A percentile compares a stretch with the other conserved stretches of the same genome.
Conservation (phyloP, 306 rosid species). For the Ziziphus jujuba region DNA sequence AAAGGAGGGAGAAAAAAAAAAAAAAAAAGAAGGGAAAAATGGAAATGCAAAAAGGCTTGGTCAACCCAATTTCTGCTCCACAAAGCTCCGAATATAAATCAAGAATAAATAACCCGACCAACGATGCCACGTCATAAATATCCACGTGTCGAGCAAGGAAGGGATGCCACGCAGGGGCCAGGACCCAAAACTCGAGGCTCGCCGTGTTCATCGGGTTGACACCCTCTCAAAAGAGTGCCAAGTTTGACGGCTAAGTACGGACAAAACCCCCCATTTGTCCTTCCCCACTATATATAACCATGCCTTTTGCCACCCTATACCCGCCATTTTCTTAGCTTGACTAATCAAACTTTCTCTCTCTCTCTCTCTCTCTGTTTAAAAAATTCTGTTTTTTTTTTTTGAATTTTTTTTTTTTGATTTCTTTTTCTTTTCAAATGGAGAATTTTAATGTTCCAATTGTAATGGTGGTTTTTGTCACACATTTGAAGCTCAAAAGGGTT, state of each 20-base stretch:
- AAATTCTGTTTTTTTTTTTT: slow-evolving; percentile 4
- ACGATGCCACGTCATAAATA: not conserved
- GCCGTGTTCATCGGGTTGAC: slow-evolving; percentile 62
- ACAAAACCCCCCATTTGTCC: not conserved
- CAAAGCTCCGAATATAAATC: not conserved
- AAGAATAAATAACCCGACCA: too few relatives aligned
- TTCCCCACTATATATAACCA: slow-evolving; percentile 8
- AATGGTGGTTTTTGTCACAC: slow-evolving; percentile 17
- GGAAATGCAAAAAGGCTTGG: slow-evolving; percentile 8
- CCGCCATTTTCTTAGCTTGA: slow-evolving; percentile 36
- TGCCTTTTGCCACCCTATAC: slow-evolving; percentile 23
- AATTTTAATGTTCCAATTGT: slow-evolving; percentile 3
- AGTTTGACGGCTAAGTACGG: slow-evolving; percentile 36
- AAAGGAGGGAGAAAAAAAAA: not conserved
- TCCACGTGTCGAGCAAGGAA: slow-evolving; percentile 22
- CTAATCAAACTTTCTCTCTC: slow-evolving; percentile 1
- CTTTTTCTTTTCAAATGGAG: slow-evolving; percentile 29
- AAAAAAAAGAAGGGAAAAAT: too few relatives aligned
- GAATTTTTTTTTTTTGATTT: slow-evolving; percentile 13
- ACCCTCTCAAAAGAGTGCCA: slow-evolving; percentile 21
- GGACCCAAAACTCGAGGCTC: slow-evolving; percentile 30
- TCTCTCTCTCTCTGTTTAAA: slow-evolving; percentile 17
- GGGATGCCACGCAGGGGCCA: slow-evolving; percentile 3
- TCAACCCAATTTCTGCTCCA: slow-evolving; percentile 23
- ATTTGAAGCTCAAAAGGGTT: slow-evolving; percentile 6